These are phyloP conservation scores for Sedum album DNA, from an alignment of 164 flowering plant genomes.

Conservation along the genomic window DNA sequence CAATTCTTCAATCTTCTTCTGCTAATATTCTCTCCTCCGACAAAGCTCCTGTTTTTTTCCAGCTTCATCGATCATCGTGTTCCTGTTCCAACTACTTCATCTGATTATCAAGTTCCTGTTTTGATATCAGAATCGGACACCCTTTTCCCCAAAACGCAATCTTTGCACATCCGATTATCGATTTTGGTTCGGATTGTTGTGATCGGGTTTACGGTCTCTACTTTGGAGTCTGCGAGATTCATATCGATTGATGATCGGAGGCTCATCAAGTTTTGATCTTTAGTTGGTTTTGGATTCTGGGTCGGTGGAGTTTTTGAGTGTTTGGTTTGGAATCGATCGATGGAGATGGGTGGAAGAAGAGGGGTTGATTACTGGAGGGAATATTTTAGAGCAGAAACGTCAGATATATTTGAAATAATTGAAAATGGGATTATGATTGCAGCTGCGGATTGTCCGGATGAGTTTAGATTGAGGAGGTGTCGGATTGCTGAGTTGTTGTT, in stretches of 20 bases:
- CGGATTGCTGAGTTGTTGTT: slow-evolving; percentile 52
- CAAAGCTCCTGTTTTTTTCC: not conserved
- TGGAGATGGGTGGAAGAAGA: not conserved
- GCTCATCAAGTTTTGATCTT: not conserved
- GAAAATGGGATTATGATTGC: slow-evolving; percentile 55
- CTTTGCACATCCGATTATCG: not conserved
- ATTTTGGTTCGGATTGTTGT: not conserved
- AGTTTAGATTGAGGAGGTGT: slow-evolving; percentile 43
- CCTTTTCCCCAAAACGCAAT: not conserved
- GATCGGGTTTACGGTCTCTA: not conserved
- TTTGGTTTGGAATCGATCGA: not conserved
- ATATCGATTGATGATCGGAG: not conserved
- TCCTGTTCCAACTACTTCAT: not conserved
- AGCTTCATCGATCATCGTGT: not conserved
- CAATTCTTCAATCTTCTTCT: not conserved
- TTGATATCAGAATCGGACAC: not conserved
- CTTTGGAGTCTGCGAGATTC: not conserved
- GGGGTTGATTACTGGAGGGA: slow-evolving; percentile 40
- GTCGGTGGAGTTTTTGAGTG: not conserved
- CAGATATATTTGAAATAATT: slow-evolving; percentile 48
- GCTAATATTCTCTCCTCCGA: not conserved
- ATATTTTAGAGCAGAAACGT: slow-evolving; percentile 33
- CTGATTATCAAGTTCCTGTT: not conserved
- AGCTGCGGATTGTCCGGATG: slow-evolving; percentile 49
- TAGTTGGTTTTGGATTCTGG: not conserved